Percentiles rank a stretch among this genome's conserved stretches.
phyloP scores from a whole-genome alignment of 106 monocot species.

The Hemerocallis citrina region DNA sequence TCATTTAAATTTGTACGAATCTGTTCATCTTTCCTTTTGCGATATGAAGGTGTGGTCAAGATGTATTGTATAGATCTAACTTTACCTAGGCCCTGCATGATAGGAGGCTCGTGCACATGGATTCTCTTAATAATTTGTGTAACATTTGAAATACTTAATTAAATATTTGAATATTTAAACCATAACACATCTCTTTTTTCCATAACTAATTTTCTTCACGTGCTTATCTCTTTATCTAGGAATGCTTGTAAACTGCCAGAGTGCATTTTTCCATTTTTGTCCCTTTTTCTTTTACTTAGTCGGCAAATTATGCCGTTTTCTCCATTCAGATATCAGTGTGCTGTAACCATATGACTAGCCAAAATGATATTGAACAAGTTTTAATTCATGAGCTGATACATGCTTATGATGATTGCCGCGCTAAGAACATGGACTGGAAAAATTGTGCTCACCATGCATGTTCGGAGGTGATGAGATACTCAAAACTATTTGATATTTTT shows the following conservation, averaged over 20 bases:
- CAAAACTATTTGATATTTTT: neutral
- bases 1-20: no score
- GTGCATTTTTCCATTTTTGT: neutral
- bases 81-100: no score
- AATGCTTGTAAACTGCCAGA: neutral
- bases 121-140: no score
- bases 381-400: constrained; percentile 93
- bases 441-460: constrained; percentile 99
- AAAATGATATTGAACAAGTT: constrained; percentile 92
- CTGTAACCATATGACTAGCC: constrained; percentile 63
- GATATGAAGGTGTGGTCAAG: no score
- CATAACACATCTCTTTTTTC: no score
- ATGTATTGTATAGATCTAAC: no score
- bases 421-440: constrained; percentile 79
- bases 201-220: no score
- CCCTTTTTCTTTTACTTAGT: neutral
- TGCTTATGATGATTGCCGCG: constrained; percentile 97
- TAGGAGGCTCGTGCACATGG: no score
- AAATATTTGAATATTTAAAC: no score
- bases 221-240: no score
- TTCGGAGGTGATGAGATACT: constrained; percentile 57
- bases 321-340: constrained; percentile 69
- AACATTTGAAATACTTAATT: no score
- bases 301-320: constrained; percentile 2
- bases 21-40: no score